Evolutionary conservation across 2,329 filamentous ascomycete genomes (phyloP).

Genomic region (Neonectria coccinea): DNA sequence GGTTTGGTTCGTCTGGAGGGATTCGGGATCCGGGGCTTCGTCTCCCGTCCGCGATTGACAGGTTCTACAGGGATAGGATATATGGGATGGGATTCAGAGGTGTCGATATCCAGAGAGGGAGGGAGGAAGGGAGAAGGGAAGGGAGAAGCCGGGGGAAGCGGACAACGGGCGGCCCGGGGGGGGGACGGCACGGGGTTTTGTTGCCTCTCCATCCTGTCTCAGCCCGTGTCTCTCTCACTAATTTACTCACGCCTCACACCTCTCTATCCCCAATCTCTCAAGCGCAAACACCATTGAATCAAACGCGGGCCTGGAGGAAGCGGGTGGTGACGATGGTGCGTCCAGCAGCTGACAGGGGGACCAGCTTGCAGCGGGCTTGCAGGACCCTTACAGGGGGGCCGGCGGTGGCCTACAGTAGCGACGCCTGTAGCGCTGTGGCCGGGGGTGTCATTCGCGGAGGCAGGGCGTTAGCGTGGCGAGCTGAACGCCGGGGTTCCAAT

Average conservation of each 20-base stretch:
- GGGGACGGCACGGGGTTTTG: slow-evolving; percentile 37
- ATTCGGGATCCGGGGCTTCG: neutral
- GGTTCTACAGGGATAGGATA: neutral
- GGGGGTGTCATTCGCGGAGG: slow-evolving; percentile 31
- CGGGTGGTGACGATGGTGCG: neutral
- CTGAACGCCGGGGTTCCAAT: slow-evolving; percentile 34
- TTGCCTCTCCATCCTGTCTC: slow-evolving; percentile 19
- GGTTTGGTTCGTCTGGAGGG: neutral
- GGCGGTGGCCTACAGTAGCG: slow-evolving; percentile 1
- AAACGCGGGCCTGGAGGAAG: neutral
- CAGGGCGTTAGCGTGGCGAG: slow-evolving; percentile 33
- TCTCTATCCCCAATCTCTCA: slow-evolving; percentile 2
- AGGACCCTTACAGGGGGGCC: neutral
- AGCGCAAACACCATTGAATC: neutral
- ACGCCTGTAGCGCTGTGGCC: slow-evolving; percentile 24
- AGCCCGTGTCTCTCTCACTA: slow-evolving; percentile 17
- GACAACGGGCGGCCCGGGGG: neutral
- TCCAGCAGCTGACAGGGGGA: neutral
- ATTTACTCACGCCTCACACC: neutral
- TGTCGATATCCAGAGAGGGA: neutral
- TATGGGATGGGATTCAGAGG: neutral
- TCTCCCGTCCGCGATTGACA: neutral
- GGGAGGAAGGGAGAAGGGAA: neutral
- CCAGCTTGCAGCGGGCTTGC: neutral
- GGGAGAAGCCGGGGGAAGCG: neutral